A percentile compares a stretch with the other conserved stretches of the same genome.
Evolutionary conservation across 2,329 filamentous ascomycete genomes (phyloP).

Genomic region (Diaporthe amygdali): DNA sequence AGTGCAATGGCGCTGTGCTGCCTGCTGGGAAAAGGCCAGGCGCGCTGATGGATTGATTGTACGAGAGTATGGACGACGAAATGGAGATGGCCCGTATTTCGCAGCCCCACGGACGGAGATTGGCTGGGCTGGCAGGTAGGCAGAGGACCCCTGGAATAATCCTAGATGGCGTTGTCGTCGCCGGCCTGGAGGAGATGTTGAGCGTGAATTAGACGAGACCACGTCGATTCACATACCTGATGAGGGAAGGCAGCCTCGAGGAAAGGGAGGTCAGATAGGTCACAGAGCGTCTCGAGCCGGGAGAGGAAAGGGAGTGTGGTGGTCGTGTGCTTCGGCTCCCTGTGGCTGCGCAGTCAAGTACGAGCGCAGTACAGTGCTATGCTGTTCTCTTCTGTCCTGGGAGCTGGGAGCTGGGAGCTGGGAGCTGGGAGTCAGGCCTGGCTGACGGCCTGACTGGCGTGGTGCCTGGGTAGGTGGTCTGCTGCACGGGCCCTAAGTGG

Average conservation of each 20-base stretch:
- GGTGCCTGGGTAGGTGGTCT: not conserved
- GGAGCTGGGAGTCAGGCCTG: not conserved
- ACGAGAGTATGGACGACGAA: slow-evolving; percentile 11
- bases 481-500: no score
- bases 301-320: not conserved
- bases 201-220: not conserved
- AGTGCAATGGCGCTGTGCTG: not conserved
- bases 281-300: not conserved
- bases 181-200: not conserved
- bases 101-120: slow-evolving; percentile 20
- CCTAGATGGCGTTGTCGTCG: not conserved
- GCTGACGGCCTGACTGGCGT: not conserved
- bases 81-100: slow-evolving; percentile 20
- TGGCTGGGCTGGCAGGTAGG: not conserved
- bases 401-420: not conserved
- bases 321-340: slow-evolving; percentile 2
- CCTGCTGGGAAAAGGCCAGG: slow-evolving; percentile 2
- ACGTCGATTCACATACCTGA: slow-evolving; percentile 2
- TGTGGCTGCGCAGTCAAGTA: not conserved
- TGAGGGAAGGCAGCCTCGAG: slow-evolving; percentile 1
- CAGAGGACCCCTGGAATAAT: not conserved
- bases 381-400: slow-evolving; percentile 1
- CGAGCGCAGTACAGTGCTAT: not conserved
- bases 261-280: not conserved
- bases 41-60: slow-evolving; percentile 1